Evolutionary conservation across 208 protist species (phyloP).

Genomic region (Novymonas esmeraldas): DNA sequence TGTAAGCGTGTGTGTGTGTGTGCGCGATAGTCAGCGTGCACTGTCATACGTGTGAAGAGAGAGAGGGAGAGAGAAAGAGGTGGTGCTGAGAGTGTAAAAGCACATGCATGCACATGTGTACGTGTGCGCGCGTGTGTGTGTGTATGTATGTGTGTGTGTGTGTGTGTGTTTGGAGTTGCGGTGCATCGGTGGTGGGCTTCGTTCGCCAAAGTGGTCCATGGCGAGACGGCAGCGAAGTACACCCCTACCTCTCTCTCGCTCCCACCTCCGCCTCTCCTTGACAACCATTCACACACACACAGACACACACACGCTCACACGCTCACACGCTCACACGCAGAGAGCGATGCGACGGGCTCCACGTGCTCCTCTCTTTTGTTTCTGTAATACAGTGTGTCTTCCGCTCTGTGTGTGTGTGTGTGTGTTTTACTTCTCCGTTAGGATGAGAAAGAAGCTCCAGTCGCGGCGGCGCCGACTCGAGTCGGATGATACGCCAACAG

Average conservation of each 20-base stretch:
- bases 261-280: not conserved
- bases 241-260: not conserved
- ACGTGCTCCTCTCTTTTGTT: not conserved
- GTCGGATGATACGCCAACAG: conserved; percentile 41
- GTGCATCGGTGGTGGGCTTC: no score
- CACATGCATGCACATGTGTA: no score
- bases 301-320: not conserved
- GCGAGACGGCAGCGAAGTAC: no score
- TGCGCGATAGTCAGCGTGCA: no score
- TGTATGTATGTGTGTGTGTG: no score
- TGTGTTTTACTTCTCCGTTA: conserved; percentile 24
- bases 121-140: no score
- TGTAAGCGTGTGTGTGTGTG: not conserved
- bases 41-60: no score
- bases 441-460: conserved; percentile 49
- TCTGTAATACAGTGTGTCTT: not conserved
- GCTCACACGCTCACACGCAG: not conserved
- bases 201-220: no score
- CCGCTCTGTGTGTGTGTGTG: not conserved
- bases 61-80: not conserved
- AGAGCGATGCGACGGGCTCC: not conserved
- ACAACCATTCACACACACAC: not conserved
- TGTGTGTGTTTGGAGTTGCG: not conserved
- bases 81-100: not conserved
- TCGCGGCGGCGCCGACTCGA: conserved; percentile 12